These are phyloP conservation scores for Chaetomidium leptoderma DNA, from an alignment of 495 filamentous ascomycete species.

Conservation along the genomic window DNA sequence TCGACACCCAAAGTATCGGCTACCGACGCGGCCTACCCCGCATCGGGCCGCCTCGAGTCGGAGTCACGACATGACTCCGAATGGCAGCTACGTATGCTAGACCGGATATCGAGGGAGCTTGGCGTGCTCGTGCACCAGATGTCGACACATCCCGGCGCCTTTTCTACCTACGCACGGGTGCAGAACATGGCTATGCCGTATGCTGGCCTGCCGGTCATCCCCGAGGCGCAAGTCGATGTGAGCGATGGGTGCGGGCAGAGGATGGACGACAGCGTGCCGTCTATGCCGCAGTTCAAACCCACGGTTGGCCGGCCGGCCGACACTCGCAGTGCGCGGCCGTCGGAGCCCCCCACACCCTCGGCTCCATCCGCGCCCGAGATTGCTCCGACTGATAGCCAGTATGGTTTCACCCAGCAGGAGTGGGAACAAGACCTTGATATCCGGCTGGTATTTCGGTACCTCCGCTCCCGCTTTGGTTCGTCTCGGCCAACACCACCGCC, in stretches of 20 bases:
- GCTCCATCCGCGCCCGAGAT: constrained; percentile 10
- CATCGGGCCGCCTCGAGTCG: constrained; percentile 28
- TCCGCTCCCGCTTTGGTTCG: constrained; percentile 64
- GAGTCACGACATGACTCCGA: constrained; percentile 43
- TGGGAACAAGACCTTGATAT: constrained; percentile 87
- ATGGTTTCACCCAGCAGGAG: constrained; percentile 59
- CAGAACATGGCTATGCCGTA: constrained; percentile 52
- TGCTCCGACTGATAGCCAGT: constrained; percentile 8
- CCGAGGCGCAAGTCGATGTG: constrained; percentile 40
- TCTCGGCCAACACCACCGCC: constrained; percentile 34
- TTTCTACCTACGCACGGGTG: constrained; percentile 64
- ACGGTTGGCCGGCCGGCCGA: constrained; percentile 39
- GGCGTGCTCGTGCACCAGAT: constrained; percentile 78
- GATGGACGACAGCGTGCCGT: constrained; percentile 22
- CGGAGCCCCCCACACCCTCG: constrained; percentile 15
- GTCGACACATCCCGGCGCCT: constrained; percentile 67
- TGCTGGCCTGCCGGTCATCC: constrained; percentile 52
- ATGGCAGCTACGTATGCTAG: constrained; percentile 75
- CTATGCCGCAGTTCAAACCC: constrained; percentile 47
- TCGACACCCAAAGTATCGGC: constrained; percentile 38
- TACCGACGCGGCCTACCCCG: constrained; percentile 22
- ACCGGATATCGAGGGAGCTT: constrained; percentile 81
- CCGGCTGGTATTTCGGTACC: constrained; percentile 81
- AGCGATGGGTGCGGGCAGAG: constrained; percentile 21
- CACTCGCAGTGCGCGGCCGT: constrained; percentile 23